A percentile compares a stretch with the other conserved stretches of the same genome.
Evolutionary conservation across 768 basidiomycete species (phyloP).

Genomic region (Boletus tomentosulus): DNA sequence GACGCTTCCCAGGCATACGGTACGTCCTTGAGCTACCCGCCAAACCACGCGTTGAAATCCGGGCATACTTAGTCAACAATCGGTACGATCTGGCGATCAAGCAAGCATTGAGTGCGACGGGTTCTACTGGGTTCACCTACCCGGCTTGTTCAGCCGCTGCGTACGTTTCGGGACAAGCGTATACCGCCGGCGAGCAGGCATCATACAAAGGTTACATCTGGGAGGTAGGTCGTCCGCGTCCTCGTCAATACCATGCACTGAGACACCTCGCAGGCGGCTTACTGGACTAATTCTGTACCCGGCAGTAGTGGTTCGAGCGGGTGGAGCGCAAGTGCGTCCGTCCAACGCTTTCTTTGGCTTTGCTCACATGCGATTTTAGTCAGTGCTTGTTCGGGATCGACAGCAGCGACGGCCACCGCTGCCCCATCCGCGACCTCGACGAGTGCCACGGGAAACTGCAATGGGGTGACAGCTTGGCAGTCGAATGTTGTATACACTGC

Average conservation of each 20-base stretch:
- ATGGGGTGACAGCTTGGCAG: constrained; percentile 49
- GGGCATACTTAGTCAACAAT: constrained; percentile 41
- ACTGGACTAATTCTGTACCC: constrained; percentile 49
- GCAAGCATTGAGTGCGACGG: constrained; percentile 52
- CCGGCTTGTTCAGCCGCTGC: constrained; percentile 57
- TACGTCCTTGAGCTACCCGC: constrained; percentile 5
- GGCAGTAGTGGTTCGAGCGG: constrained; percentile 48
- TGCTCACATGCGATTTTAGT: constrained; percentile 7
- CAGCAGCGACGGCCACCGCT: constrained; percentile 16
- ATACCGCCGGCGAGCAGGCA: constrained; percentile 49
- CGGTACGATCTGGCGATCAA: constrained; percentile 61
- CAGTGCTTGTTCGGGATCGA: constrained; percentile 21
- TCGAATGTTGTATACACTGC: constrained; percentile 44
- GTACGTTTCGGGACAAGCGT: constrained; percentile 45
- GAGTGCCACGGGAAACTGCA: constrained; percentile 36
- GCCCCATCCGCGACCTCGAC: constrained; percentile 9
- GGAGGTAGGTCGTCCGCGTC: constrained; percentile 39
- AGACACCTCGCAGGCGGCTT: constrained; percentile 49
- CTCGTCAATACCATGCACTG: constrained; percentile 1
- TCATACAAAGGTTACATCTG: constrained; percentile 61
- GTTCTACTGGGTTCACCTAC: constrained; percentile 66
- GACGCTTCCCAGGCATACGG: constrained; percentile 41
- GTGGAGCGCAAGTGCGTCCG: constrained; percentile 57
- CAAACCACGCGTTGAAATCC: constrained; percentile 4
- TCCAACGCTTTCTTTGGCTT: neutral